Conservation (phyloP, 2,329 filamentous ascomycete genomes). For the Shiraia sp. region DNA sequence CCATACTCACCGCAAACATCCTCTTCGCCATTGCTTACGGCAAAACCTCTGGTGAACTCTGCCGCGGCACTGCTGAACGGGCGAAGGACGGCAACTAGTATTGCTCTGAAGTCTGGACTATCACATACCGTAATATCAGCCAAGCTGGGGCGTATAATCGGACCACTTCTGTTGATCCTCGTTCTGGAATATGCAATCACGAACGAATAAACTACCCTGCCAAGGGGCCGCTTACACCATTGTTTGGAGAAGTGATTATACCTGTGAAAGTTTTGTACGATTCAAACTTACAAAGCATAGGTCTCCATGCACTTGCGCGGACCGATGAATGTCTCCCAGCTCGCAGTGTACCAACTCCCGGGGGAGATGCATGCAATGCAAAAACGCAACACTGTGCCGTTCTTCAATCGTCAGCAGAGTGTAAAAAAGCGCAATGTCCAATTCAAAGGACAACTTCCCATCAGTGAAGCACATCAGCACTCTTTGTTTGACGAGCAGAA, state of each 20-base stretch:
- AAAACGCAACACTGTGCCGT: conserved; percentile 21
- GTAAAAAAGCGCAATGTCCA: conserved; percentile 6
- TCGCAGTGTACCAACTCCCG: conserved; percentile 67
- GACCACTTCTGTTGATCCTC: conserved; percentile 62
- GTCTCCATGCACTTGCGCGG: conserved; percentile 75
- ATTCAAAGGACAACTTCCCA: background rate
- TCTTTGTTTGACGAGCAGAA: conserved; percentile 4
- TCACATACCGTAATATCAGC: conserved; percentile 69
- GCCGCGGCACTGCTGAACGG: conserved; percentile 33
- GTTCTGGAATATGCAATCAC: conserved; percentile 60
- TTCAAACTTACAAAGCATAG: conserved; percentile 48
- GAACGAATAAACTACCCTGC: conserved; percentile 60
- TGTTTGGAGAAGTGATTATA: conserved; percentile 68
- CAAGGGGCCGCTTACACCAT: conserved; percentile 65
- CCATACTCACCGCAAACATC: conserved; percentile 15
- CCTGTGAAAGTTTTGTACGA: background rate
- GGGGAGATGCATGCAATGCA: conserved; percentile 16
- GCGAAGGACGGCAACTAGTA: conserved; percentile 64
- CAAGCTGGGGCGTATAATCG: conserved; percentile 65
- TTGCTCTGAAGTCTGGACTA: conserved; percentile 66
- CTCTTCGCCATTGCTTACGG: conserved; percentile 18
- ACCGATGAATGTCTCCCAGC: conserved; percentile 66
- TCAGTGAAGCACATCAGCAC: background rate
- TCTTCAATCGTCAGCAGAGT: conserved; percentile 18
- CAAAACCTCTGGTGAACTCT: conserved; percentile 38